A percentile compares a stretch with the other conserved stretches of the same genome.
Conservation (phyloP, 2,329 filamentous ascomycete species). For the Chrysoporthe austroafricana region DNA sequence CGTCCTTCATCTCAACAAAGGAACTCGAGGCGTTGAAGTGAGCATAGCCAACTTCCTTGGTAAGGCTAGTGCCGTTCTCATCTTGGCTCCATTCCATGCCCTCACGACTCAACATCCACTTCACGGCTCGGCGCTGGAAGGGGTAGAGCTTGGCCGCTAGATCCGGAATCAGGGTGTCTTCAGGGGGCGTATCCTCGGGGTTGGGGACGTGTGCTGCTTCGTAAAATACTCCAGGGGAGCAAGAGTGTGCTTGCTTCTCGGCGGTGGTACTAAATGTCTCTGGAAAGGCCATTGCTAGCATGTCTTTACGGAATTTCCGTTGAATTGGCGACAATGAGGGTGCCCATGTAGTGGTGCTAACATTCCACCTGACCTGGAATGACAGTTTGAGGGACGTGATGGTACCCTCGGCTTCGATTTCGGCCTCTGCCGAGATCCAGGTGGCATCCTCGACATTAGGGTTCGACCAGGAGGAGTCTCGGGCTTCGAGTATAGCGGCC, state of each 20-base stretch:
- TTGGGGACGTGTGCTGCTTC: conserved; percentile 67
- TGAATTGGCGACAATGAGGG: conserved; percentile 6
- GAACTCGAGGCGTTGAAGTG: conserved; percentile 43
- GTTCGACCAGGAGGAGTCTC: conserved; percentile 21
- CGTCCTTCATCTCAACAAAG: conserved; percentile 51
- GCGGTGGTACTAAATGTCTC: background rate
- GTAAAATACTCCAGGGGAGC: conserved; percentile 66
- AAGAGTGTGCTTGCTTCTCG: conserved; percentile 29
- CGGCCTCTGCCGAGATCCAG: conserved; percentile 26
- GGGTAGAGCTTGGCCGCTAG: conserved; percentile 64
- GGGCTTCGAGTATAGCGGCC: background rate
- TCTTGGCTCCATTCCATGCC: conserved; percentile 53
- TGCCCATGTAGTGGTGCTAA: conserved; percentile 23
- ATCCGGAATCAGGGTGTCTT: conserved; percentile 46
- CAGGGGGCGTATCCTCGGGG: conserved; percentile 43
- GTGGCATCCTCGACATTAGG: conserved; percentile 25
- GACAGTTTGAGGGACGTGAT: conserved; percentile 22
- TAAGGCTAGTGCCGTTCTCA: conserved; percentile 32
- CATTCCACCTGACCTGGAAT: conserved; percentile 38
- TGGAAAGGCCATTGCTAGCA: conserved; percentile 32
- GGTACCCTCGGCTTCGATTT: background rate
- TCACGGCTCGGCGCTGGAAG: conserved; percentile 71
- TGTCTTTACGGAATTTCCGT: conserved; percentile 25
- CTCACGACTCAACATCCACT: conserved; percentile 72
- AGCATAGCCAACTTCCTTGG: conserved; percentile 31